A percentile compares a stretch with the other conserved stretches of the same genome.
These are phyloP conservation scores for Puccinia novopanici DNA, from an alignment of 1,284 basidiomycete genomes.

Conservation along the genomic window DNA sequence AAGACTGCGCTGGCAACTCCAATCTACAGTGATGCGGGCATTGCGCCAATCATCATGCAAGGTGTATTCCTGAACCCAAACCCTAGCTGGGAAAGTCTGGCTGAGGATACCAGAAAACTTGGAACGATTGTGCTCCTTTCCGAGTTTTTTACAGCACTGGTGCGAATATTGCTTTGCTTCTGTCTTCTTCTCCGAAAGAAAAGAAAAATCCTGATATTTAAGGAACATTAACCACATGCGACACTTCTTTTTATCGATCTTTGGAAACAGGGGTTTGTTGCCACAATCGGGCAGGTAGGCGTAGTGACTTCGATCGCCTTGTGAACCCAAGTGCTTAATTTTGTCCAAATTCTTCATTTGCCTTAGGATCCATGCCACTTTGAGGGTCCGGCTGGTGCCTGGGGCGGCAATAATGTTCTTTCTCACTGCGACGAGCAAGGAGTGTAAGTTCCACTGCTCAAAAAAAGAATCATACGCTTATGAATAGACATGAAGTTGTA, in stretches of 20 bases:
- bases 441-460: conserved; percentile 15
- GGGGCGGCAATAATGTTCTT: conserved; percentile 23
- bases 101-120: conserved; percentile 18
- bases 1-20: conserved; percentile 25
- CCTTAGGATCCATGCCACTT: conserved; percentile 36
- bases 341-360: conserved; percentile 8
- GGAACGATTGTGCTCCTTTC: conserved; percentile 16
- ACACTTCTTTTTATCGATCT: background rate
- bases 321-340: background rate
- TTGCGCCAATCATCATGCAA: conserved; percentile 31
- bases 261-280: conserved; percentile 31
- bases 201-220: too few species aligned
- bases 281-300: conserved; percentile 33
- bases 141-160: conserved; percentile 14
- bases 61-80: conserved; percentile 31
- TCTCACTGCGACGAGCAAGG: conserved; percentile 32
- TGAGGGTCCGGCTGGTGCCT: conserved; percentile 32
- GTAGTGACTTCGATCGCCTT: background rate
- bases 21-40: conserved; percentile 28
- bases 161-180: background rate
- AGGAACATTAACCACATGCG: background rate
- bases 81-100: background rate
- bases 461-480: background rate
- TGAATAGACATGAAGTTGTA: background rate
- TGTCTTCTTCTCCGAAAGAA: background rate